Evolutionary conservation across 805 yeast genomes (phyloP).

Genomic region (Saccharomyces mikatae): DNA sequence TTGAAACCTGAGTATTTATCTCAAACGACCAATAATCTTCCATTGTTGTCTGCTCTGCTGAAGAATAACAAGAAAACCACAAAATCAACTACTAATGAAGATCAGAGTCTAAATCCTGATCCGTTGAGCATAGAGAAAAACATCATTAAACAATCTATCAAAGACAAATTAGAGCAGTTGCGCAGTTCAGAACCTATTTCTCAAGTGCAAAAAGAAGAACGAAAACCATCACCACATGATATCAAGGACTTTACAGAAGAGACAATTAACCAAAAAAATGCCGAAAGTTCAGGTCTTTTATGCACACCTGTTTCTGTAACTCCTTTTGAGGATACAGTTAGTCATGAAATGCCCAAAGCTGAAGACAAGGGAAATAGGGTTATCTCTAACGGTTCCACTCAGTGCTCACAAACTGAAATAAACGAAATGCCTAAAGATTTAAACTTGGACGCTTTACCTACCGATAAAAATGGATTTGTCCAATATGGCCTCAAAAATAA

Average conservation of each 20-base stretch:
- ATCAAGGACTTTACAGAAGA: neutral
- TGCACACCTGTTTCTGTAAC: neutral
- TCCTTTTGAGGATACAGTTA: neutral
- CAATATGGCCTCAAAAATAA: conserved; percentile 8
- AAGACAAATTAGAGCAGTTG: conserved; percentile 17
- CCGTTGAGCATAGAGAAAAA: neutral
- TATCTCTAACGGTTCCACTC: neutral
- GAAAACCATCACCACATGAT: neutral
- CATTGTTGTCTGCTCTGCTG: conserved; percentile 21
- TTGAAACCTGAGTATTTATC: conserved; percentile 24
- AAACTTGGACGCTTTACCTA: conserved; percentile 14
- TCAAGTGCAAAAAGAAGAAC: neutral
- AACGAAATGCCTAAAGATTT: conserved; percentile 11
- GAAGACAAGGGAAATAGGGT: neutral
- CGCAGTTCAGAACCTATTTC: conserved; percentile 4
- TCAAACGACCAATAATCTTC: conserved; percentile 9
- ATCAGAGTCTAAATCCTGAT: neutral
- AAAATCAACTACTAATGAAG: neutral
- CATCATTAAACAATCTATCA: conserved; percentile 7
- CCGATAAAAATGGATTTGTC: conserved; percentile 19
- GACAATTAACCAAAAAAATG: neutral
- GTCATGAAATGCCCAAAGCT: neutral
- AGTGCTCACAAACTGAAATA: neutral
- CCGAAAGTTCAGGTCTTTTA: neutral
- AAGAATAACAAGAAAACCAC: conserved; percentile 6